Evolutionary conservation across 225 moss, liverwort and hornwort species (phyloP), one percentile per base, ranked within the genome.

Genomic region (Pseudoscleropodium purum): DNA sequence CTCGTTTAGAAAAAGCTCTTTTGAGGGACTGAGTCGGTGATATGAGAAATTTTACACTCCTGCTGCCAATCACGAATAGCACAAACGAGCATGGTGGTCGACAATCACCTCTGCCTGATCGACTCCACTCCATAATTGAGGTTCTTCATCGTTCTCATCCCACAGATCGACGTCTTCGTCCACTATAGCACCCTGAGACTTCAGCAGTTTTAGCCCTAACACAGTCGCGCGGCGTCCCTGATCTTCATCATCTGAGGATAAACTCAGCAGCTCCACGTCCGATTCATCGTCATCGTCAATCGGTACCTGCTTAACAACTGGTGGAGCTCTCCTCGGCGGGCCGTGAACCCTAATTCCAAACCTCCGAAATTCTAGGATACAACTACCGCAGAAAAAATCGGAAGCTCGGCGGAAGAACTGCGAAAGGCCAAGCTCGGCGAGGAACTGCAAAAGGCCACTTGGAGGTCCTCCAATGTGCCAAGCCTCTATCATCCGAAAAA

Each of bases 171-270:
- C 95, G 60, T 95, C 96, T 83, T 97, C 96, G 61, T 92, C 91
- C 84, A 64, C 84, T 49, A 60, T 76, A 20, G 79, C 86, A 31
- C 75, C 85, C 78, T 94, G 92, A 70, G 91, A 80, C 87, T 89
- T 91, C 91, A 87, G 76, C 85, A 76, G 92, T 88, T 92, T 79
- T 83, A 75, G 79, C 49, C 79, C 88, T 47, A 65, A 84, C 86
- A 84, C 91, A 65, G 74, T 91, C 89, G 88, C 92, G 81, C 83
- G 94, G 76, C 82, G 94, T 52, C 90, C 91, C 83, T 93, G 93
- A 86, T 94, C 95, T 69, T 99, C 99, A 74, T 99, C 99, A 80
- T 96, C 99, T 29, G 97, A 99, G n/a, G 99, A 99, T 74, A 99
- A 96, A 90, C 99, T 99, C 85, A 99, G 93, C 75, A 99, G 91